Conservation (phyloP, 192 early-diverging fungal species). For the Globomyces pollinis-pini region DNA sequence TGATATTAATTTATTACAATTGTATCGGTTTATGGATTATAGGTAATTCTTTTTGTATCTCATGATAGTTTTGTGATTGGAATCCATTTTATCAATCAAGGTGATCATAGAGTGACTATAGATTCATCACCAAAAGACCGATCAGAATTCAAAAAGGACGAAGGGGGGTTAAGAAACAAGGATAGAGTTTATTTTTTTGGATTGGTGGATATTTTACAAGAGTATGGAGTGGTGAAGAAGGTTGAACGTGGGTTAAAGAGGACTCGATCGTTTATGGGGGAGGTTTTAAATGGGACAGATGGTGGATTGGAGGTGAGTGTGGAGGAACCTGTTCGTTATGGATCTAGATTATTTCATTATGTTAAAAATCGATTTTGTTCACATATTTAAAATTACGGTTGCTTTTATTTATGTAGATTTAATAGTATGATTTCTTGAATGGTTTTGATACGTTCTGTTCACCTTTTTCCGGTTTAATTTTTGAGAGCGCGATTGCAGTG, state of each 20-base stretch:
- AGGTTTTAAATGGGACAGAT: too few species aligned
- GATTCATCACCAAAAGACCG: not conserved
- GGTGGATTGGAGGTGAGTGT: too few species aligned
- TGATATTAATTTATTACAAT: conserved; percentile 27
- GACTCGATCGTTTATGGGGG: too few species aligned
- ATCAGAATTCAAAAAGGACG: not conserved
- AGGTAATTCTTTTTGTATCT: conserved; percentile 13
- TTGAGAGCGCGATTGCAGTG: too few species aligned
- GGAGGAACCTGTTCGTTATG: too few species aligned
- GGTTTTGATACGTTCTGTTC: too few species aligned
- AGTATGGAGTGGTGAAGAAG: not conserved
- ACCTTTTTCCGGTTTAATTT: too few species aligned
- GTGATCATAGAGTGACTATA: not conserved
- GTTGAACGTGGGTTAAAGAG: not conserved
- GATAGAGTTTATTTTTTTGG: conserved; percentile 2
- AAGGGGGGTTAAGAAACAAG: not conserved
- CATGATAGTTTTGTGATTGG: conserved; percentile 5
- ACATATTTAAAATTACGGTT: too few species aligned
- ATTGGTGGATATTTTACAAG: conserved; percentile 6
- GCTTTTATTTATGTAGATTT: too few species aligned
- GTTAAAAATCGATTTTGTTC: too few species aligned
- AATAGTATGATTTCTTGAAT: too few species aligned
- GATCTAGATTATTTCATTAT: too few species aligned
- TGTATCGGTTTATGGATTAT: conserved; percentile 40
- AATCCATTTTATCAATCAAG: not conserved